A percentile compares a stretch with the other conserved stretches of the same genome.
phyloP scores from a whole-genome alignment of 768 basidiomycete genomes.

The Lentinus tigrinus region DNA sequence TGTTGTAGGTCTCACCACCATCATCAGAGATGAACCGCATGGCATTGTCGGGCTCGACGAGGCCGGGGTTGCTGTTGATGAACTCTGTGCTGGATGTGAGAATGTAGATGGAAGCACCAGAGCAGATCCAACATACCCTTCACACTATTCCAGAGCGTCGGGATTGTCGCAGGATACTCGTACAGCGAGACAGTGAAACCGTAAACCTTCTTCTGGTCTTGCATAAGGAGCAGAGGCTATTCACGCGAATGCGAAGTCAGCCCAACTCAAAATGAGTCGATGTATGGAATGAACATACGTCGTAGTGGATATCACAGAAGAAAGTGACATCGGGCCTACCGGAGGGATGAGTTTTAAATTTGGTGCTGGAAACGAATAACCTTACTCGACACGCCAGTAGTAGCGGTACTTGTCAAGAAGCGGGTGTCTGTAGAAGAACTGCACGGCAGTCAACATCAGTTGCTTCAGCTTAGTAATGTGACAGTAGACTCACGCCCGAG shows the following conservation, averaged over 20 bases:
- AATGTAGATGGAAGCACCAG: neutral
- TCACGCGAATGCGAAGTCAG: neutral
- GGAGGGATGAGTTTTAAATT: neutral
- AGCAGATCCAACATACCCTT: slow-evolving; percentile 44
- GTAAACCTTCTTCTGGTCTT: slow-evolving; percentile 54
- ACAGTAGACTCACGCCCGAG: slow-evolving; percentile 65
- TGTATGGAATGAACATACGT: slow-evolving; percentile 27
- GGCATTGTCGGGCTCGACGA: slow-evolving; percentile 48
- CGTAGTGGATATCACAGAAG: slow-evolving; percentile 55
- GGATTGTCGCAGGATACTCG: slow-evolving; percentile 74
- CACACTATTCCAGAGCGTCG: slow-evolving; percentile 69
- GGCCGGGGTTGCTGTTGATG: slow-evolving; percentile 45
- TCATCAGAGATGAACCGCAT: slow-evolving; percentile 59
- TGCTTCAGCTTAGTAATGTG: neutral
- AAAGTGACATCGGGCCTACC: slow-evolving; percentile 52
- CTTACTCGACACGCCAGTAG: slow-evolving; percentile 56
- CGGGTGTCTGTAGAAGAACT: slow-evolving; percentile 60
- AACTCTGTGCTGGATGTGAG: slow-evolving; percentile 40
- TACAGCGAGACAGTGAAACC: slow-evolving; percentile 76
- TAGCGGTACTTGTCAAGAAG: slow-evolving; percentile 35
- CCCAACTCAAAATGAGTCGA: too few relatives aligned
- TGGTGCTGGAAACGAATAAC: too few relatives aligned
- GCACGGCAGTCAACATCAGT: neutral
- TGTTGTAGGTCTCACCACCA: slow-evolving; percentile 54
- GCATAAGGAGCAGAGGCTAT: slow-evolving; percentile 59